Percentiles rank a stretch among this genome's conserved stretches.
phyloP scores from a whole-genome alignment of 345 rosid genomes.

The Pelargonium nanum region DNA sequence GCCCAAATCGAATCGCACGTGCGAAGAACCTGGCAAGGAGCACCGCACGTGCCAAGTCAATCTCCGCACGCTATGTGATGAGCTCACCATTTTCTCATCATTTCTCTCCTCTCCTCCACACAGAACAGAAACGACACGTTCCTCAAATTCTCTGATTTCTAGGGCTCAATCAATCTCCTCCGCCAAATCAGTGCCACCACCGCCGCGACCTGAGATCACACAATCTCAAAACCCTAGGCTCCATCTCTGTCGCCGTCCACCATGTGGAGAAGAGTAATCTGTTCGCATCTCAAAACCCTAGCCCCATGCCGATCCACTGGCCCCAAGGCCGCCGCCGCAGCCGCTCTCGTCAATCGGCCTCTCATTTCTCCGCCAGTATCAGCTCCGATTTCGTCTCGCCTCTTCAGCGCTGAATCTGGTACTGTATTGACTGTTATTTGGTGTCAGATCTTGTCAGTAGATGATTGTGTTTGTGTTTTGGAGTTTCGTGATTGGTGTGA shows the following conservation, averaged over 20 bases:
- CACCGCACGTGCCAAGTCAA: no score
- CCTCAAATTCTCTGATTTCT: neutral
- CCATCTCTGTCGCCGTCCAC: neutral
- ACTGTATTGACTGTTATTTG: no score
- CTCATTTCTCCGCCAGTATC: slow-evolving; percentile 1
- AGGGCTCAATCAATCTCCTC: neutral
- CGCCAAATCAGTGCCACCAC: neutral
- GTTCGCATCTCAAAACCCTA: slow-evolving; percentile 20
- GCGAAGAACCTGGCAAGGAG: no score
- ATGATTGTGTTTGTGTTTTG: no score
- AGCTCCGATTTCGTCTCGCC: slow-evolving; percentile 5
- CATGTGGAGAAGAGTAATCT: slow-evolving; percentile 18
- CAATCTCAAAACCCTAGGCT: neutral
- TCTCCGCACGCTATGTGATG: no score
- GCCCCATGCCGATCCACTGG: slow-evolving; percentile 11
- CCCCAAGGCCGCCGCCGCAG: slow-evolving; percentile 6
- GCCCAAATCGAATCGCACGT: no score
- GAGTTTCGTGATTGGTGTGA: no score
- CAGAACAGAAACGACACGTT: no score
- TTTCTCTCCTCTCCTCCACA: neutral
- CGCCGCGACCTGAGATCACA: slow-evolving; percentile 17
- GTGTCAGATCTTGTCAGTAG: no score
- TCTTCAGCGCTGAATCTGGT: slow-evolving; percentile 13
- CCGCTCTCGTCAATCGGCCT: slow-evolving; percentile 1
- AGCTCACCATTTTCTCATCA: neutral